A percentile compares a stretch with the other conserved stretches of the same genome.
Conservation (phyloP, 2,329 filamentous ascomycete genomes). For the Nemania abortiva region DNA sequence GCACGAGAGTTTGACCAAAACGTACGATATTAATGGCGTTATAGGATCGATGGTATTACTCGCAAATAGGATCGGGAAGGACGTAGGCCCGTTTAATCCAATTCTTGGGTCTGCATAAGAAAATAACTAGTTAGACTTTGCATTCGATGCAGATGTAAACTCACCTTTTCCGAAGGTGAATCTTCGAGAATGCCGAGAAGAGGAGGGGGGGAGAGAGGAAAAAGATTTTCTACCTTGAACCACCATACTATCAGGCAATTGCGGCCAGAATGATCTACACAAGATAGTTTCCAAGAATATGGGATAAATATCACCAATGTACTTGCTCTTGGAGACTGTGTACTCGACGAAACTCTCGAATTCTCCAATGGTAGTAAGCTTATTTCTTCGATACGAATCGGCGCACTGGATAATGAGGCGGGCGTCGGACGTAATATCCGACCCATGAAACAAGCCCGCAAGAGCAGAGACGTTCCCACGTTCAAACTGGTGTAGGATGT, state of each 20-base stretch:
- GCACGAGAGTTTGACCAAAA: slow-evolving; percentile 24
- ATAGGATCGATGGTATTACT: slow-evolving; percentile 56
- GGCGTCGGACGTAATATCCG: slow-evolving; percentile 40
- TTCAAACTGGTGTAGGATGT: slow-evolving; percentile 47
- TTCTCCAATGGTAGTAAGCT: slow-evolving; percentile 46
- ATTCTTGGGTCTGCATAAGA: slow-evolving; percentile 41
- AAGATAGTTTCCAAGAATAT: slow-evolving; percentile 46
- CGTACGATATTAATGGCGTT: slow-evolving; percentile 53
- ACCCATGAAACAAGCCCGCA: slow-evolving; percentile 38
- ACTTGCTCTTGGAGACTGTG: slow-evolving; percentile 49
- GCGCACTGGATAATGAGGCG: slow-evolving; percentile 46
- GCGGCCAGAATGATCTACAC: slow-evolving; percentile 44
- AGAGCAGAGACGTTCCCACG: slow-evolving; percentile 47
- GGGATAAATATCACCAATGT: slow-evolving; percentile 50
- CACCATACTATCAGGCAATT: slow-evolving; percentile 50
- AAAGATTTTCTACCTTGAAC: slow-evolving; percentile 41
- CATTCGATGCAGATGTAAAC: slow-evolving; percentile 9
- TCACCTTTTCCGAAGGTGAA: not conserved
- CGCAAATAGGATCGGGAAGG: slow-evolving; percentile 56
- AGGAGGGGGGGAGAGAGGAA: not conserved
- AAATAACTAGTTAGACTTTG: slow-evolving; percentile 36
- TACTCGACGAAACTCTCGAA: slow-evolving; percentile 46
- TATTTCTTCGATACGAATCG: slow-evolving; percentile 50
- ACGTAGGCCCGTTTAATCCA: slow-evolving; percentile 44
- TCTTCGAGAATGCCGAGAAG: slow-evolving; percentile 1